Evolutionary conservation across 139 green algal species (phyloP).

Genomic region (Chlorella sp.): DNA sequence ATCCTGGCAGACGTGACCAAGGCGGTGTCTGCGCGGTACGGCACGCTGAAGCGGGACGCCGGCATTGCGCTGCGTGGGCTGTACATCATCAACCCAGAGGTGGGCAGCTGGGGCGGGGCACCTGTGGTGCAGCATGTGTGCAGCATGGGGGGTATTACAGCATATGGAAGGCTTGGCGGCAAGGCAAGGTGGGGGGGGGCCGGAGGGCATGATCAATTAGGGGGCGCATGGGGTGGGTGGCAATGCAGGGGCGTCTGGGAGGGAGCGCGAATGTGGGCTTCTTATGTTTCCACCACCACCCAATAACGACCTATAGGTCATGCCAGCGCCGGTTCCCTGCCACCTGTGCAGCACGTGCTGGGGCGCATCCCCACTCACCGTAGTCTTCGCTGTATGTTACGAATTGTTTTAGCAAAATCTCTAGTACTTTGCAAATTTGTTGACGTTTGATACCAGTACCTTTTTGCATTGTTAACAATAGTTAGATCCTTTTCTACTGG

Average conservation of each 20-base stretch:
- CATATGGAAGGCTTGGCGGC: too few relatives aligned
- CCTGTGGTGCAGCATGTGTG: not conserved
- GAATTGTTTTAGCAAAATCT: slow-evolving; percentile 66
- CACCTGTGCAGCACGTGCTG: too few relatives aligned
- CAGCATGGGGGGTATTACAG: too few relatives aligned
- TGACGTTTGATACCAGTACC: slow-evolving; percentile 62
- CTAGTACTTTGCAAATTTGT: slow-evolving; percentile 70
- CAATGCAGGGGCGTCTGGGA: not conserved
- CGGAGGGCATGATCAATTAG: not conserved
- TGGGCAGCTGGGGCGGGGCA: not conserved
- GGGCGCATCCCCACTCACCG: too few relatives aligned
- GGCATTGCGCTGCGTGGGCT: slow-evolving; percentile 87
- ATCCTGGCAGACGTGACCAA: slow-evolving; percentile 86
- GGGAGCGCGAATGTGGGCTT: too few relatives aligned
- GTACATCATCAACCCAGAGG: slow-evolving; percentile 90
- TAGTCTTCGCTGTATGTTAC: too few relatives aligned
- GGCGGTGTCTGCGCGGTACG: slow-evolving; percentile 69
- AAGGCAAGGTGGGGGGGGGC: too few relatives aligned
- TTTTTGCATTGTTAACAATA: slow-evolving; percentile 71
- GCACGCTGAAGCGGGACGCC: slow-evolving; percentile 75
- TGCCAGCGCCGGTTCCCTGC: too few relatives aligned
- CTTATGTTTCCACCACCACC: too few relatives aligned
- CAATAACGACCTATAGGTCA: too few relatives aligned
- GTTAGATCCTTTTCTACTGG: not conserved
- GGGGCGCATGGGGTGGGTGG: not conserved